A percentile compares a stretch with the other conserved stretches of the same genome.
Conservation (phyloP, 768 basidiomycete species). For the Suillus weaverae region DNA sequence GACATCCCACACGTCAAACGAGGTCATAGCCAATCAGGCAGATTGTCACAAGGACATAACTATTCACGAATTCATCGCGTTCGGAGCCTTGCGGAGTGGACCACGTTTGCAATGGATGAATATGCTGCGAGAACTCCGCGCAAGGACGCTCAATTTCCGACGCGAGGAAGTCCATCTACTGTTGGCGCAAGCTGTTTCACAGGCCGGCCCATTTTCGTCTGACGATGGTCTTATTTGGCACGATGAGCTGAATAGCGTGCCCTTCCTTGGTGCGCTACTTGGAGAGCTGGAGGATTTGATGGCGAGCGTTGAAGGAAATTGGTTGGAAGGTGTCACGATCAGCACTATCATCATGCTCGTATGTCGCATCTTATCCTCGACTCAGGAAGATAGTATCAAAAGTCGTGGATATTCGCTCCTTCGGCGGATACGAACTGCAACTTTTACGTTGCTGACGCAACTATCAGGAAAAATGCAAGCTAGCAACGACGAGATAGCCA, state of each 20-base stretch:
- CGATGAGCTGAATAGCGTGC: constrained; percentile 30
- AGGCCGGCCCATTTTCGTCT: constrained; percentile 35
- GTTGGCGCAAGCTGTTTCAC: constrained; percentile 44
- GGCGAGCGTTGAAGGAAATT: constrained; percentile 39
- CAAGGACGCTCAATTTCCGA: constrained; percentile 39
- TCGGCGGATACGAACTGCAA: constrained; percentile 29
- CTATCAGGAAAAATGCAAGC: constrained; percentile 24
- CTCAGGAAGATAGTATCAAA: constrained; percentile 14
- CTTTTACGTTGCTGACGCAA: constrained; percentile 39
- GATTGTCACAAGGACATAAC: constrained; percentile 41
- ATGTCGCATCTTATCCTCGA: constrained; percentile 38
- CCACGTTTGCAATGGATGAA: constrained; percentile 51
- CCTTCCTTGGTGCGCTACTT: constrained; percentile 40
- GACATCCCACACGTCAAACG: constrained; percentile 44
- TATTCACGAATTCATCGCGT: constrained; percentile 47
- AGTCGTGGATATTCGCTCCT: constrained; percentile 27
- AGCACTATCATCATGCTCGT: constrained; percentile 36
- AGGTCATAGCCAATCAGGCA: constrained; percentile 41
- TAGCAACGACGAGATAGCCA: constrained; percentile 9
- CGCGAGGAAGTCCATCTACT: constrained; percentile 42
- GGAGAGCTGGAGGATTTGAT: constrained; percentile 36
- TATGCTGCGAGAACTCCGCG: constrained; percentile 45
- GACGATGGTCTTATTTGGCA: constrained; percentile 40
- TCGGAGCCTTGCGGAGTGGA: constrained; percentile 47
- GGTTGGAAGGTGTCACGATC: constrained; percentile 37